Percentiles rank a stretch among this genome's conserved stretches.
Evolutionary conservation across 2,329 filamentous ascomycete genomes (phyloP).

Genomic region (Ascochyta rabiei): DNA sequence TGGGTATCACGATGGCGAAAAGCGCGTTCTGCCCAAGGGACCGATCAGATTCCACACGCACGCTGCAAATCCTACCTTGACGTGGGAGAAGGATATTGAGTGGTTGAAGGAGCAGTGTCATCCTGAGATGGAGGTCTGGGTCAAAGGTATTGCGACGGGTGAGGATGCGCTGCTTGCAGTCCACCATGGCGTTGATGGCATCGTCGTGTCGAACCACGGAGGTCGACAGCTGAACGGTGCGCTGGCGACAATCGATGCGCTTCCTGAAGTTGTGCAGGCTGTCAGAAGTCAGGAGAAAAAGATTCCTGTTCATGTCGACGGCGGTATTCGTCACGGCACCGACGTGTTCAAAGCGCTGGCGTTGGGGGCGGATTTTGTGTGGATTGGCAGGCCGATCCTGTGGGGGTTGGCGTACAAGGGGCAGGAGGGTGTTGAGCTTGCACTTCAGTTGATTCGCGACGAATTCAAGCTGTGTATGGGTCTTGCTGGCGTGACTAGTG

Average conservation of each 20-base stretch:
- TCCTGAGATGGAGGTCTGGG: conserved; percentile 45
- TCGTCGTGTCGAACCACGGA: conserved; percentile 60
- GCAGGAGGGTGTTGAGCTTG: conserved; percentile 29
- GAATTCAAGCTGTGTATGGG: conserved; percentile 35
- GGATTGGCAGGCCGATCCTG: conserved; percentile 60
- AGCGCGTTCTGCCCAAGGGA: conserved; percentile 17
- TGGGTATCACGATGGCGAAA: conserved; percentile 8
- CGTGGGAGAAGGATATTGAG: conserved; percentile 32
- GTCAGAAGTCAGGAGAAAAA: conserved; percentile 52
- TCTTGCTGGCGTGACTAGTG: conserved; percentile 28
- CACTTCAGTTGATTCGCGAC: conserved; percentile 24
- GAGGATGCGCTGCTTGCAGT: conserved; percentile 52
- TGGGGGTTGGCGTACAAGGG: conserved; percentile 66
- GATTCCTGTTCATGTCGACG: conserved; percentile 82
- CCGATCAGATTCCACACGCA: conserved; percentile 29
- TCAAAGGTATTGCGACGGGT: conserved; percentile 51
- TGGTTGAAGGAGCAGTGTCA: conserved; percentile 28
- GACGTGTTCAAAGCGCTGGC: conserved; percentile 95
- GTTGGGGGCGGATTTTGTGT: conserved; percentile 87
- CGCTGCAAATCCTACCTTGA: conserved; percentile 29
- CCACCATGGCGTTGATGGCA: conserved; percentile 52
- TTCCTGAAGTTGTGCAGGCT: conserved; percentile 61
- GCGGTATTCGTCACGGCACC: conserved; percentile 83
- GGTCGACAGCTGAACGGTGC: conserved; percentile 58
- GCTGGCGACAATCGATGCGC: conserved; percentile 43